Evolutionary conservation across 768 basidiomycete genomes (phyloP), one percentile per base, ranked within the genome.

Genomic region (Trametes villosa): DNA sequence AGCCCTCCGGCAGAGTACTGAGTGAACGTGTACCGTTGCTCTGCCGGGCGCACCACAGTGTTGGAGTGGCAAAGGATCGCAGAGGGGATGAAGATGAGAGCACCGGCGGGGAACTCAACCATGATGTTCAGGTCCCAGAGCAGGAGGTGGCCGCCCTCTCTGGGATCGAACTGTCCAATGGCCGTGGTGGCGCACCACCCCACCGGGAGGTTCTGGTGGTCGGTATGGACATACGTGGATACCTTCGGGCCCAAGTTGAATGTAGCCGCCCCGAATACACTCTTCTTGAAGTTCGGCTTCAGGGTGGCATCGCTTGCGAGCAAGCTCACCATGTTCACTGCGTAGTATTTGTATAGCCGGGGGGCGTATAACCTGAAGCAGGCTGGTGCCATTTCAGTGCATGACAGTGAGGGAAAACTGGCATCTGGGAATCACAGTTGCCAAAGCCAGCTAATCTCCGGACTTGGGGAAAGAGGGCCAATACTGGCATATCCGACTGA

Each of bases 171-270:
- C 1, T 48, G 4, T 0, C 77, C 76, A 0, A 71, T 46, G 0
- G 74, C 66, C 2, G 60, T 67, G 13, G 78, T 73, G 0, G 67
- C 68, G 47, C 76, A 80, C 65, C 71, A 69, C 0, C 76, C 75
- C 34, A 63, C 70, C 0, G 75, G 65, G 0, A 73, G 52, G 41
- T 80, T 79, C 12, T 46, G 52, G 27, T 20, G 45, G 44, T 80
- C 76, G 0, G 62, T 60, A 20, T 76, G 76, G 0, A 61, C 47
- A 0, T 30, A 40, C 0, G 68, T 69, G 3, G 66, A 40, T 0
- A 67, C 67, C 0, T 56, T 44, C 0, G 53, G 53, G 0, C 73
- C 72, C 18, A 76, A 68, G 45, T 78, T 77, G 63, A 77, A 73
- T 0, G 68, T 71, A 0, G 54, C 33, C 0, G 67, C 47, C 0